Evolutionary conservation across 2,329 filamentous ascomycete genomes (phyloP).

Genomic region (Nigrospora sphaerica): DNA sequence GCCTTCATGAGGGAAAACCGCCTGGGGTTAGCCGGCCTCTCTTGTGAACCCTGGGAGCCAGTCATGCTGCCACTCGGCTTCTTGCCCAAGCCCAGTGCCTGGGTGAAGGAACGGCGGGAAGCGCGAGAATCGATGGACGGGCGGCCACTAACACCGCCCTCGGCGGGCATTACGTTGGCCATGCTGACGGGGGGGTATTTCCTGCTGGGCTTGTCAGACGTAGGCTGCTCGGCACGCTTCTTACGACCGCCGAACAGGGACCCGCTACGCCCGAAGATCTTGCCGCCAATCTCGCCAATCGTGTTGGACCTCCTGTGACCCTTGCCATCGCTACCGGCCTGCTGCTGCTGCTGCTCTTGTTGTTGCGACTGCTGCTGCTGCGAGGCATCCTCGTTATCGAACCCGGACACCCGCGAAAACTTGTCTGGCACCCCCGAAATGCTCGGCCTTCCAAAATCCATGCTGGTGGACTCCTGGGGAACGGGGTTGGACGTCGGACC

Average conservation of each 20-base stretch:
- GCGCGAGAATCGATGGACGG: constrained; percentile 63
- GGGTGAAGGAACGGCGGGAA: constrained; percentile 62
- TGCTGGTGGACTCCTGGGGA: constrained; percentile 43
- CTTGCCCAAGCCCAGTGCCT: constrained; percentile 52
- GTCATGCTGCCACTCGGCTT: constrained; percentile 62
- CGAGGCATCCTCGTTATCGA: constrained; percentile 41
- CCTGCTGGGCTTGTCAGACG: constrained; percentile 51
- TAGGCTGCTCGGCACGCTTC: constrained; percentile 23
- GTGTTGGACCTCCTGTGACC: constrained; percentile 67
- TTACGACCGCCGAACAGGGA: constrained; percentile 65
- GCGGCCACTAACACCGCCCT: constrained; percentile 33
- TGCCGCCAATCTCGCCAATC: constrained; percentile 75
- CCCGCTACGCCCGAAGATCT: constrained; percentile 75
- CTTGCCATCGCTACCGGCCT: constrained; percentile 28
- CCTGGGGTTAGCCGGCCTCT: constrained; percentile 44
- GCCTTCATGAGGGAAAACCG: constrained; percentile 68
- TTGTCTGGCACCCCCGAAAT: constrained; percentile 48
- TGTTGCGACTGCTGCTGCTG: neutral
- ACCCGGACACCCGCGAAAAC: constrained; percentile 50
- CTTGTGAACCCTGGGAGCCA: constrained; percentile 47
- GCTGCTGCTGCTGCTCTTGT: constrained; percentile 23
- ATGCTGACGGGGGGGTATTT: constrained; percentile 90
- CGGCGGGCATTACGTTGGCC: constrained; percentile 60
- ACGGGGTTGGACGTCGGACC: constrained; percentile 64
- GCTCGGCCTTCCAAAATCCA: constrained; percentile 52